Base-by-base conservation (phyloP, 345 rosid species). In the Angophora floribunda region DNA sequence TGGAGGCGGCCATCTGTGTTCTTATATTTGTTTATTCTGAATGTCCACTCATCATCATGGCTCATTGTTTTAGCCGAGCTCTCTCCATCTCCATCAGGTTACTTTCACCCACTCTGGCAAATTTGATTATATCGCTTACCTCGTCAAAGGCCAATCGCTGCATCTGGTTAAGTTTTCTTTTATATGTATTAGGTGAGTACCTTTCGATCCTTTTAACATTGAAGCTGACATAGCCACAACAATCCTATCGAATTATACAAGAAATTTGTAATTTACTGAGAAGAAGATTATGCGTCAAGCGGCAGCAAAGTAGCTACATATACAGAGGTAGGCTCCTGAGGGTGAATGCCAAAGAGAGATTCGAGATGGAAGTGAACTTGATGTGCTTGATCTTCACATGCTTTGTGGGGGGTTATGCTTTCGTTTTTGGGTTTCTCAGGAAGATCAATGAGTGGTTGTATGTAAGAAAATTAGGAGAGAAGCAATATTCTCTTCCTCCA, bases 381-480 rank as follows among this genome's bases (percentile, higher is more conserved):
- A 87, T 86, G 85, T 82, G 82, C 75, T 70, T 85, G 52, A 47
- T 89, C 75, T 53, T 86, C 55, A 55, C 86, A 9, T 53, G 28
- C 55, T 6, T 87, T 32, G 86, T 28, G 45, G 89, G 86, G 44
- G 85, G n/a, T 11, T 87, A 19, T 52, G 88, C 30, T 45, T 55
- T 87, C 32, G 11, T 87, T 26, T 65, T n/a, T 80, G 47, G 86
- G 82, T 51, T 85, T 13, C 86, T 92, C 12, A 80, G 88, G 89
- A 90, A 85, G 85, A 85, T 70, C 15, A 93, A 94, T 52, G 86
- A 89, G 52, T 92, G 94, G 94, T 44, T 90, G 7, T 92, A 86
- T 45, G 92, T 88, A 53, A 59, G 57, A 1, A 85, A 55, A 26
- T 86, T 90, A 52, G 91, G 91, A 24, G 89, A 92, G 52, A 90